Base-by-base conservation (phyloP, 108 stramenopile species). In the Cyclotella sp. region DNA sequence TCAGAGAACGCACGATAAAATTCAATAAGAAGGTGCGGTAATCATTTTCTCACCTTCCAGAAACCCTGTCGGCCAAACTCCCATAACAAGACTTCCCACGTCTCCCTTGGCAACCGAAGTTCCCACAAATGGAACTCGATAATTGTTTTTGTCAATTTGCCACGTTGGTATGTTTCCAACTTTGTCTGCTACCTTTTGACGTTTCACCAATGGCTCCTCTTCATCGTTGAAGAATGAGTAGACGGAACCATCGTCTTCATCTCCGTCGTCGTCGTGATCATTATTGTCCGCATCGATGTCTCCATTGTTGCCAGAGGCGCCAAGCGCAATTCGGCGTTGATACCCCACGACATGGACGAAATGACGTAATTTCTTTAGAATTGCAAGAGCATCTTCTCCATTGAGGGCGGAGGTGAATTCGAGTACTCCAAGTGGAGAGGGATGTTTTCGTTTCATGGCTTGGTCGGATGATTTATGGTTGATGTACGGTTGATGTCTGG, bases 41-140 rank as follows among this genome's bases (percentile, higher is more conserved):
- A 63, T 41, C 40, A 15, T 19, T 7, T 12, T 65, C 51, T 68
- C 49, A 68, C 74, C 86, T 70, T 89, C 81, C 54, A 95, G 65
- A 53, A 95, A 83, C 22, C 94, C 94, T 12, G 87, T 90, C 13
- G 94, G 94, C 94, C 94, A 95, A 45, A 70, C 40, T 43, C 82
- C 82, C 13, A 52, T 18, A 14, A 21, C 80, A 2, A 85, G 82
- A 66, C 55, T 42, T 9, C 84, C 87, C 28, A 69, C 64, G n/a
- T 85, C 84, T 10, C 91, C 89, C 65, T 79, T 83, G 45, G 88
- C 73, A 16, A 92, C 84, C 12, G 92, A 90, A 14, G 94, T 95
- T 0, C 94, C 94, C 0, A 95, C 89, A 76, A 95, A 95, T 24
- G 92, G 94, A 29, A 93, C 92, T 55, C 89, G 82, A 66, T 93